These are phyloP conservation scores for Pichia manshurica DNA, from an alignment of 805 yeast species.

Conservation along the genomic window DNA sequence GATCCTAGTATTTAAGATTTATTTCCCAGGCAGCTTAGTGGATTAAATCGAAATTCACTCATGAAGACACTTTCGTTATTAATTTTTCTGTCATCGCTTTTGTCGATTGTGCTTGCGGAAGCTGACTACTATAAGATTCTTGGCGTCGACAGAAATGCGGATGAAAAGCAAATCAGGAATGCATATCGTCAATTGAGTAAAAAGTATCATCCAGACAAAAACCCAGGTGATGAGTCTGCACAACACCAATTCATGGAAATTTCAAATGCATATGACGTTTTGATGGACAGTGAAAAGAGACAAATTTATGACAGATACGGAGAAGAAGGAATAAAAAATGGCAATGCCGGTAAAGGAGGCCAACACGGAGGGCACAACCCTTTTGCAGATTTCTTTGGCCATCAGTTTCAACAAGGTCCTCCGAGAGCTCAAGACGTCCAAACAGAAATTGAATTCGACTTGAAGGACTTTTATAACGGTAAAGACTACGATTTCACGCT, in stretches of 20 bases:
- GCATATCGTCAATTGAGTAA: conserved; percentile 80
- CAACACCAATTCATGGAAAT: conserved; percentile 82
- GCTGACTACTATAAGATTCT: conserved; percentile 49
- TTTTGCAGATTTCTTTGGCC: conserved; percentile 56
- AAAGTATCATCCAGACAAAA: conserved; percentile 93
- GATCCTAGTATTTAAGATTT: no score
- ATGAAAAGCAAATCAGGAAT: conserved; percentile 74
- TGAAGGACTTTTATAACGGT: conserved; percentile 73
- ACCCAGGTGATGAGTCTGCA: conserved; percentile 75
- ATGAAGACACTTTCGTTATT: not conserved
- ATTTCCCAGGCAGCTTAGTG: no score
- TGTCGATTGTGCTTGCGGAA: conserved; percentile 27
- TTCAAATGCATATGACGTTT: conserved; percentile 88
- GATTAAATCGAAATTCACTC: no score
- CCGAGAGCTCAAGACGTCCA: conserved; percentile 60
- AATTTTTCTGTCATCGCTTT: conserved; percentile 1
- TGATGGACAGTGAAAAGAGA: conserved; percentile 66
- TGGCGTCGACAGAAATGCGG: conserved; percentile 64
- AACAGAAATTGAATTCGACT: conserved; percentile 48
- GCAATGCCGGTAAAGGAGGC: conserved; percentile 43
- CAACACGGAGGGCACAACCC: conserved; percentile 46
- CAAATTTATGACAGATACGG: conserved; percentile 71
- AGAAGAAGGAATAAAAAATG: conserved; percentile 61
- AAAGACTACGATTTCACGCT: conserved; percentile 51
- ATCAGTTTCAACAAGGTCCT: conserved; percentile 28